These are phyloP conservation scores for Penicillium sp. DNA, from an alignment of 2,329 filamentous ascomycete species.

Conservation along the genomic window DNA sequence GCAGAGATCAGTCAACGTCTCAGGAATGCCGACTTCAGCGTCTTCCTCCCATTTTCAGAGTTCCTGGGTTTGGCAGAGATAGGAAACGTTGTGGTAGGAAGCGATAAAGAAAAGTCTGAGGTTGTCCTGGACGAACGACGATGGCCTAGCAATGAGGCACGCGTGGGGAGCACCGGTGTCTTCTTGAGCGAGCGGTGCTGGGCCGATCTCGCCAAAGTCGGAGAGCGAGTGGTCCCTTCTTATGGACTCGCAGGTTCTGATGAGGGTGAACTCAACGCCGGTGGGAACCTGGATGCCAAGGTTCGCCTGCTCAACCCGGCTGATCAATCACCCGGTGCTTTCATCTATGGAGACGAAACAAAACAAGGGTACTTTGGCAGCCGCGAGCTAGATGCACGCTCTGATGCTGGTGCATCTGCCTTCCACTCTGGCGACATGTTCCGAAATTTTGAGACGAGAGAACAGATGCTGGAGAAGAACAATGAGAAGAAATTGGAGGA, in stretches of 20 bases:
- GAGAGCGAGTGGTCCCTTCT: slow-evolving; percentile 55
- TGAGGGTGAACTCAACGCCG: slow-evolving; percentile 57
- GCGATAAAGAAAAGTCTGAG: slow-evolving; percentile 86
- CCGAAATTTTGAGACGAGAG: slow-evolving; percentile 86
- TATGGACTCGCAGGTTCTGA: slow-evolving; percentile 56
- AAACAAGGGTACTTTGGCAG: slow-evolving; percentile 73
- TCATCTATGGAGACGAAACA: slow-evolving; percentile 68
- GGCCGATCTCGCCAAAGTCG: slow-evolving; percentile 77
- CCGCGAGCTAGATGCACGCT: slow-evolving; percentile 74
- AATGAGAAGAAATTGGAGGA: slow-evolving; percentile 87
- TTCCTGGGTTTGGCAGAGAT: slow-evolving; percentile 84
- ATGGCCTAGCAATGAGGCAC: slow-evolving; percentile 88
- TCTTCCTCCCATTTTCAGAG: slow-evolving; percentile 93
- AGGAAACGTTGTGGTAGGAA: slow-evolving; percentile 80
- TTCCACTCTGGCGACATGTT: slow-evolving; percentile 96
- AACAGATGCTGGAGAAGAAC: slow-evolving; percentile 91
- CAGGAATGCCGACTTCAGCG: slow-evolving; percentile 86
- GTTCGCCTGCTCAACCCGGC: slow-evolving; percentile 50
- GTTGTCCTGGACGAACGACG: slow-evolving; percentile 85
- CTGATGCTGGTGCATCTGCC: slow-evolving; percentile 86
- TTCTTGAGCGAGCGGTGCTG: slow-evolving; percentile 95
- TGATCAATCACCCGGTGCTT: slow-evolving; percentile 52
- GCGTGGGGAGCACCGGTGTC: slow-evolving; percentile 84
- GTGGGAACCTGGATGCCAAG: slow-evolving; percentile 47
- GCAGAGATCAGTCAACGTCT: slow-evolving; percentile 93